Evolutionary conservation across 768 basidiomycete species (phyloP).

Genomic region (Phaeotremella fagi): DNA sequence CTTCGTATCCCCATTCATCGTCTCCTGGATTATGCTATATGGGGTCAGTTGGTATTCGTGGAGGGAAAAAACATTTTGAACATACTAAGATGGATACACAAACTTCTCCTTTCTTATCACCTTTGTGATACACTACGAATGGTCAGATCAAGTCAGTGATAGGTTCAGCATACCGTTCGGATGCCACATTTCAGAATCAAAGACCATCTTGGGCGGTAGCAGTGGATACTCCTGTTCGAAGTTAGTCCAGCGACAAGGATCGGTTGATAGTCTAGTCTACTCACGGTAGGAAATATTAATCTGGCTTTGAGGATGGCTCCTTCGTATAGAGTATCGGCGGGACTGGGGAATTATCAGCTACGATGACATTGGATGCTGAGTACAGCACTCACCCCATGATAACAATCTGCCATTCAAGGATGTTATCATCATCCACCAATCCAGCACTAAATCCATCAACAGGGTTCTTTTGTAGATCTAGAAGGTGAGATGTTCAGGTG

Average conservation of each 20-base stretch:
- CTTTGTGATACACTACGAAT: constrained; percentile 49
- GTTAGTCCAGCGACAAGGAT: not conserved
- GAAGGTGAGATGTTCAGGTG: too few relatives aligned
- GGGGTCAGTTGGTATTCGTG: constrained; percentile 4
- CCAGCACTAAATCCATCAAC: constrained; percentile 98
- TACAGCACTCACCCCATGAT: constrained; percentile 69
- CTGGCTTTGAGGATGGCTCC: constrained; percentile 93
- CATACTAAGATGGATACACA: constrained; percentile 53
- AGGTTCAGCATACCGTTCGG: constrained; percentile 48
- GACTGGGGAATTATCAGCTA: constrained; percentile 56
- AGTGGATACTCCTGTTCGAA: constrained; percentile 71
- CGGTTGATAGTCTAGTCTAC: constrained; percentile 6
- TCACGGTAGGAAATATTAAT: constrained; percentile 69
- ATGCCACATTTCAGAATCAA: constrained; percentile 53
- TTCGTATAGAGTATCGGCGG: constrained; percentile 90
- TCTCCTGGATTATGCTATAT: constrained; percentile 86
- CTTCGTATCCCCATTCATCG: constrained; percentile 90
- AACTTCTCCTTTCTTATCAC: constrained; percentile 50
- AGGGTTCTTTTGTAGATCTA: constrained; percentile 83
- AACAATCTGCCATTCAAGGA: constrained; percentile 94
- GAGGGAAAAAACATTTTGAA: constrained; percentile 6
- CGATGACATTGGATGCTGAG: not conserved
- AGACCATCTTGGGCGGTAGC: constrained; percentile 81
- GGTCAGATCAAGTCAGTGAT: not conserved
- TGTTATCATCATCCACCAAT: constrained; percentile 87